These are phyloP conservation scores for Leishmania turanica DNA, from an alignment of 208 protist species.

Conservation along the genomic window DNA sequence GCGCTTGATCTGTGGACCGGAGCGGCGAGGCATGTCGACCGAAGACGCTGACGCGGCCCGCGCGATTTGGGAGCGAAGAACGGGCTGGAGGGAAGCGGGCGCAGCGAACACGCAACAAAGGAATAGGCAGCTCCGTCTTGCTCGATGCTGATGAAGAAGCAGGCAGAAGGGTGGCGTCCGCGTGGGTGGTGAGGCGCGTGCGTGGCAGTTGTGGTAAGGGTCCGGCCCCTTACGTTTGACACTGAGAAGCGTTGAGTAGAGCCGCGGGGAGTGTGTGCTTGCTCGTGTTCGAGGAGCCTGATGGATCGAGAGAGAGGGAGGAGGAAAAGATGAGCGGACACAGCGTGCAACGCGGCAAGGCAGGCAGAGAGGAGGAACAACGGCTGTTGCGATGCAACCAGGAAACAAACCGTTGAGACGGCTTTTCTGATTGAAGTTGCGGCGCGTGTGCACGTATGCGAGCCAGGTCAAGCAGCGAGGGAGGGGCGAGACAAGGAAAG, in stretches of 20 bases:
- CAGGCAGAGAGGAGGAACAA: neutral
- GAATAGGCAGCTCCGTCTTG: neutral
- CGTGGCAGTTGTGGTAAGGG: neutral
- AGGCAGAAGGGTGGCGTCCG: neutral
- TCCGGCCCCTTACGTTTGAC: neutral
- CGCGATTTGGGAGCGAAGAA: neutral
- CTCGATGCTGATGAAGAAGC: neutral
- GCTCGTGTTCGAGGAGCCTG: neutral
- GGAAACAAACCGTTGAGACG: neutral
- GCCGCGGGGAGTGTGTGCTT: neutral
- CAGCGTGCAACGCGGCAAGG: neutral
- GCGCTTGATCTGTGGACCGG: slow-evolving; percentile 33
- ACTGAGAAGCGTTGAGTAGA: neutral
- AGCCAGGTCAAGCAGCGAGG: neutral
- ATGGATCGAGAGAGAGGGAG: neutral
- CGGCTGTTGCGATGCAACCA: neutral
- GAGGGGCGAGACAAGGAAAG: too few relatives aligned
- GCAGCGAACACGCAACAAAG: neutral
- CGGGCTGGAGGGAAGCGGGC: too few relatives aligned
- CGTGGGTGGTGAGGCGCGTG: neutral
- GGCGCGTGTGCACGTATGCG: neutral
- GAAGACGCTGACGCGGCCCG: neutral
- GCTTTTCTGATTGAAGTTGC: neutral
- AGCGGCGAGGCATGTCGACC: slow-evolving; percentile 12
- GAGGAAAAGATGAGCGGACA: neutral